Base-by-base conservation (phyloP, 768 basidiomycete genomes). In the Podaxis sp. region DNA sequence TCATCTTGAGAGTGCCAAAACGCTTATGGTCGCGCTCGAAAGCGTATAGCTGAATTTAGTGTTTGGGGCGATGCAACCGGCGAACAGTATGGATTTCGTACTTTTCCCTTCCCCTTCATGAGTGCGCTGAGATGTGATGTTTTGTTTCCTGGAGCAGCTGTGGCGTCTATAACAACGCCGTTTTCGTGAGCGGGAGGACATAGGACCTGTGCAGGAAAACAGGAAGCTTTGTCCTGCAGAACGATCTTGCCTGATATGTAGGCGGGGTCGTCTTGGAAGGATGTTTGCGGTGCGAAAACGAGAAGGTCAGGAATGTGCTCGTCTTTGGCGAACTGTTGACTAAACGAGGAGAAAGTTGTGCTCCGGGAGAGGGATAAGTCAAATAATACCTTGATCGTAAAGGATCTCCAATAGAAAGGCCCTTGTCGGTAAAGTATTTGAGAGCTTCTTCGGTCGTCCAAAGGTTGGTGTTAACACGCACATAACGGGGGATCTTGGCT, bases 61-160 rank as follows among this genome's bases (percentile, higher is more conserved):
- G 24, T 11, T 50, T 24, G 24, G 11, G 9, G 25, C 22, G 49
- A 50, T 25, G 24, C 13, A 19, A 13, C 22, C 13, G 1, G 15
- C 7, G 25, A 24, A 24, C 49, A 25, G 33, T 15, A 4, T 15
- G 57, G 12, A 15, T 37, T 50, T 29, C 79, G 64, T 57, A 94
- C 96, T 75, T 87, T 91, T 68, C 94, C 93, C 71, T 84, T 82
- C 66, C 89, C 89, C 17, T 78, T 71, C 91, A 98, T 93, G 49
- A 98, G 77, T 24, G 95, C 93, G 66, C 92, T 91, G 24, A 98
- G 75, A 74, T 96, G 94, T 7, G 94, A 91, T 1, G 97, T 98
- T 77, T 99, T 99, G 77, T 99, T 99, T 0, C 97, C 97, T 0
- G 97, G 97, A 0, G 97, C 97, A 43, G 95, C 91, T 11, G 95